A percentile compares a stretch with the other conserved stretches of the same genome.
These are phyloP conservation scores for Saccharomycopsis olivae DNA, from an alignment of 805 yeast genomes.

Conservation along the genomic window DNA sequence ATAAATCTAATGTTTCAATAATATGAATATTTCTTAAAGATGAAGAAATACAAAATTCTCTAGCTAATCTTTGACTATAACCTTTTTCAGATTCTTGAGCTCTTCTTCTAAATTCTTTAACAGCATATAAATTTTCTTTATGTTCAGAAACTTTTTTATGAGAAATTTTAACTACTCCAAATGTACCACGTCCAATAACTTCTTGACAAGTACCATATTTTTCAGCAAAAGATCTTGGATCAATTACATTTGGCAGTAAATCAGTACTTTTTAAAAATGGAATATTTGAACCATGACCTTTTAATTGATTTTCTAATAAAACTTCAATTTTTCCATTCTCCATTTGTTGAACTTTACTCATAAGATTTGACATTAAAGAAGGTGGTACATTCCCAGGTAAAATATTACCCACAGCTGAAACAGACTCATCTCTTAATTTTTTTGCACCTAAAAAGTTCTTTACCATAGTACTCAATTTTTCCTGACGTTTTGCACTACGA, in stretches of 20 bases:
- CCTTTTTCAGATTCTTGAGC: conserved; percentile 53
- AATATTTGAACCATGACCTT: neutral
- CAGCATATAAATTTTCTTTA: conserved; percentile 60
- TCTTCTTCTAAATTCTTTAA: conserved; percentile 68
- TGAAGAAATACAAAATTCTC: conserved; percentile 76
- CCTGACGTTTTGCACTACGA: conserved; percentile 67
- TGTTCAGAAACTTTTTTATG: conserved; percentile 46
- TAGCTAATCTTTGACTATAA: conserved; percentile 63
- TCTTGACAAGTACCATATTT: conserved; percentile 94
- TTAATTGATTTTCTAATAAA: conserved; percentile 17
- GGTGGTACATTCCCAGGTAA: conserved; percentile 46
- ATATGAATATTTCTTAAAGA: conserved; percentile 71
- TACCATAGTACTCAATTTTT: conserved; percentile 62
- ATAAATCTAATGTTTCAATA: conserved; percentile 62
- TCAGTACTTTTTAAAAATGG: neutral
- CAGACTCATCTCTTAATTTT: conserved; percentile 58
- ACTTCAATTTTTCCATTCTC: conserved; percentile 32
- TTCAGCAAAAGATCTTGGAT: conserved; percentile 57
- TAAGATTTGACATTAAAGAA: conserved; percentile 58
- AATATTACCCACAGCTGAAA: conserved; percentile 63
- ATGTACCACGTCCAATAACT: conserved; percentile 86
- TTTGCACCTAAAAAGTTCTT: conserved; percentile 70
- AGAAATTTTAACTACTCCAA: conserved; percentile 84
- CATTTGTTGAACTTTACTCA: conserved; percentile 37
- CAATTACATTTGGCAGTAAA: conserved; percentile 19